Evolutionary conservation across 495 filamentous ascomycete species (phyloP).

Genomic region (Chlorociboria aeruginascens): DNA sequence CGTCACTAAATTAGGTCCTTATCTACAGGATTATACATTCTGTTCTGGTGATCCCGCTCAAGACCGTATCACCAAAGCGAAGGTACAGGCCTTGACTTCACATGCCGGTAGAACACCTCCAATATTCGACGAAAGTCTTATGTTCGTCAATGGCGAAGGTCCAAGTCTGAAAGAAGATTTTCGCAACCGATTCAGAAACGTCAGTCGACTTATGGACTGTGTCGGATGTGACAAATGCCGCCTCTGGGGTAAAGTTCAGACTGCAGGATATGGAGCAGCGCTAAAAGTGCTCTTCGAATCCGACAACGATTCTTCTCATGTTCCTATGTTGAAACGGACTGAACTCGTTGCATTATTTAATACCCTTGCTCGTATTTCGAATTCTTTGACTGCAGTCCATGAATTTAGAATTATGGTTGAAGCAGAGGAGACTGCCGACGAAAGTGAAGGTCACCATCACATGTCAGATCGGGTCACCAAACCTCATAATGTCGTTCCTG

Average conservation of each 20-base stretch:
- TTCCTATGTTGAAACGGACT: constrained; percentile 70
- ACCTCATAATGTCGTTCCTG: constrained; percentile 25
- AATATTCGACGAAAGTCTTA: constrained; percentile 88
- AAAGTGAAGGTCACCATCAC: constrained; percentile 15
- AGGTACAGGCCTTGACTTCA: constrained; percentile 60
- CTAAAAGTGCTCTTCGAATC: constrained; percentile 95
- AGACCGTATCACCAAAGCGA: constrained; percentile 65
- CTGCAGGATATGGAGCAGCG: constrained; percentile 86
- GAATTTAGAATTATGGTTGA: constrained; percentile 63
- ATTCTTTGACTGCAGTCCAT: constrained; percentile 61
- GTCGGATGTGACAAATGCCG: constrained; percentile 98
- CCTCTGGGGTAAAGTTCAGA: constrained; percentile 97
- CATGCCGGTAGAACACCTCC: constrained; percentile 51
- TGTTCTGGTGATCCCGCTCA: constrained; percentile 76
- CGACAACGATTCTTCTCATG: constrained; percentile 56
- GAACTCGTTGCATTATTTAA: constrained; percentile 92
- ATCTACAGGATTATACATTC: constrained; percentile 77
- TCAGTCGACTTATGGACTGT: constrained; percentile 94
- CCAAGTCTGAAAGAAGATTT: constrained; percentile 90
- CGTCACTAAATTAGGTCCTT: constrained; percentile 77
- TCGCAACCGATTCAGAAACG: constrained; percentile 91
- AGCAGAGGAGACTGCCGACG: constrained; percentile 27
- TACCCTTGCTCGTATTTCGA: constrained; percentile 75
- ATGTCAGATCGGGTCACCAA: constrained; percentile 25
- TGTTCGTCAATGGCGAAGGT: constrained; percentile 71